A percentile compares a stretch with the other conserved stretches of the same genome.
These are phyloP conservation scores for Populus alba DNA, from an alignment of 345 rosid genomes.

Conservation along the genomic window DNA sequence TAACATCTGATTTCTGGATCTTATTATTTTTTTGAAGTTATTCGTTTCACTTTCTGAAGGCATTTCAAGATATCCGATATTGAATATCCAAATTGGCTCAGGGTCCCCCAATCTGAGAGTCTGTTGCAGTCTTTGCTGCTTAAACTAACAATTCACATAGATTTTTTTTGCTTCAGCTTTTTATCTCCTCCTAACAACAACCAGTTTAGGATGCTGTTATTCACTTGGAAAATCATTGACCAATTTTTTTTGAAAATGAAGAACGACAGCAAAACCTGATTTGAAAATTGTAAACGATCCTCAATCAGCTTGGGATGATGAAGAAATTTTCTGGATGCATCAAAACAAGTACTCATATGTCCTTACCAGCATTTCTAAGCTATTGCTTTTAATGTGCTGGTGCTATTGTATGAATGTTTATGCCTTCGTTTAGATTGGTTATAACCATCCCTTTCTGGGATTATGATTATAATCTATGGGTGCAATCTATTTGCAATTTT, in stretches of 20 bases:
- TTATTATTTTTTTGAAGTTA: neutral
- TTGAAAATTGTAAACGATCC: neutral
- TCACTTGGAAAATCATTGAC: neutral
- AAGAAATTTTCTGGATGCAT: neutral
- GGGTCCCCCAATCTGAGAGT: neutral
- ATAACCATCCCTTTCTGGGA: neutral
- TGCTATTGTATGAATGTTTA: neutral
- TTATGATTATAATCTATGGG: neutral
- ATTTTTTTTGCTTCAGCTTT: neutral
- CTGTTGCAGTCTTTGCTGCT: neutral
- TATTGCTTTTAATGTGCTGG: constrained; percentile 1
- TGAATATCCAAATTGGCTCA: neutral
- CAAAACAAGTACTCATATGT: neutral
- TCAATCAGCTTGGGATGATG: neutral
- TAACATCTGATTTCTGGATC: neutral
- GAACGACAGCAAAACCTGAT: neutral
- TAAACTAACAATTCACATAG: neutral
- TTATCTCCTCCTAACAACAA: neutral
- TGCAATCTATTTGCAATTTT: constrained; percentile 1
- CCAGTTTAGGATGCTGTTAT: neutral
- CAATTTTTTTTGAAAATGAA: neutral
- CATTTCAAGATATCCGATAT: neutral
- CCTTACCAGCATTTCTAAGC: neutral
- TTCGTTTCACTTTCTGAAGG: neutral
- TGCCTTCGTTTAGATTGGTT: constrained; percentile 6